These are phyloP conservation scores for Mollisia scopiformis DNA, from an alignment of 2,329 filamentous ascomycete species.

Conservation along the genomic window DNA sequence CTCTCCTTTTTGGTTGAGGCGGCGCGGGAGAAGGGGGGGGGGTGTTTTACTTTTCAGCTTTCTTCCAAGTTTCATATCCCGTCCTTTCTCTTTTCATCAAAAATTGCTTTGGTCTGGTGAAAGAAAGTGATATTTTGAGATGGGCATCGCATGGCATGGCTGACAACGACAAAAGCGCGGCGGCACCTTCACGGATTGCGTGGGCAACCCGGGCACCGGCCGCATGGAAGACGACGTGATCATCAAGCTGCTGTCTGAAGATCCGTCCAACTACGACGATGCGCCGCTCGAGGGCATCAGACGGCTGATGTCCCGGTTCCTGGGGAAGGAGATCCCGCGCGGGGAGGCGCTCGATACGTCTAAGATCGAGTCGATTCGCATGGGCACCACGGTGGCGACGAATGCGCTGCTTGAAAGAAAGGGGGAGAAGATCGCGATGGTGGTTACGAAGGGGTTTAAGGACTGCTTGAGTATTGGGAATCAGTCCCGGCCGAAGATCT, in stretches of 20 bases:
- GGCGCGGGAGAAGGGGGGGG: too few species aligned
- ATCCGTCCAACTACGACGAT: constrained; percentile 88
- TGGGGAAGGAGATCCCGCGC: constrained; percentile 74
- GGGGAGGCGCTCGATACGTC: constrained; percentile 81
- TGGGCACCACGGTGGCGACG: constrained; percentile 94
- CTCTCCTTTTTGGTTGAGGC: too few species aligned
- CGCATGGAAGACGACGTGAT: constrained; percentile 75
- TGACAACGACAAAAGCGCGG: constrained; percentile 57
- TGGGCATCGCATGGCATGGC: neutral
- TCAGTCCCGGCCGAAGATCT: constrained; percentile 86
- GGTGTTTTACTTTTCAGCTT: neutral
- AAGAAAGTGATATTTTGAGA: neutral
- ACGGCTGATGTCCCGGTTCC: constrained; percentile 80
- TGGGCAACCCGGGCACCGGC: constrained; percentile 75
- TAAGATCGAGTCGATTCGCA: constrained; percentile 86
- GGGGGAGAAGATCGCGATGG: constrained; percentile 83
- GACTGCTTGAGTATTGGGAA: constrained; percentile 91
- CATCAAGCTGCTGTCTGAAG: constrained; percentile 88
- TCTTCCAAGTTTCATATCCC: constrained; percentile 1
- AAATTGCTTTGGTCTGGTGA: constrained; percentile 1
- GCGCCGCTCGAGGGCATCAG: constrained; percentile 91
- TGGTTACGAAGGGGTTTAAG: constrained; percentile 85
- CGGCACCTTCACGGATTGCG: constrained; percentile 91
- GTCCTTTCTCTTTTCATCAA: neutral
- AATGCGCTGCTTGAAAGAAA: constrained; percentile 91